These are phyloP conservation scores for Saturnispora zaruensis DNA, from an alignment of 805 yeast genomes.

Conservation along the genomic window DNA sequence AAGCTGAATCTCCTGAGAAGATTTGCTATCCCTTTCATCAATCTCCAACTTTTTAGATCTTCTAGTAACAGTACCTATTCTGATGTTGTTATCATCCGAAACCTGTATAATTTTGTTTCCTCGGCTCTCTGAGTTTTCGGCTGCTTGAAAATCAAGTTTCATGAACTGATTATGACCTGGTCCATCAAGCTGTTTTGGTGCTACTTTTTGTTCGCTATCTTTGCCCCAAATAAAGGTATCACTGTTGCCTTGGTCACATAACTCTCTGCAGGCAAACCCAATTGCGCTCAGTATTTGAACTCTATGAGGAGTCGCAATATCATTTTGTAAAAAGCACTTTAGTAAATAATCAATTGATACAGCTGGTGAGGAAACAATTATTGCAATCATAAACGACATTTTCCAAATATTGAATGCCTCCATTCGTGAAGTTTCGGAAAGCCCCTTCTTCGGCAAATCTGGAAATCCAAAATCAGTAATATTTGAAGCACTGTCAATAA, in stretches of 20 bases:
- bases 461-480: constrained; percentile 35
- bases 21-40: not conserved
- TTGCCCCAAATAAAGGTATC: constrained; percentile 39
- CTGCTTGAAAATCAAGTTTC: constrained; percentile 11
- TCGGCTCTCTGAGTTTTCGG: constrained; percentile 15
- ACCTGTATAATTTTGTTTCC: constrained; percentile 19
- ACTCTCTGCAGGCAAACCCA: constrained; percentile 64
- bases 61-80: constrained; percentile 35
- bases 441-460: not conserved
- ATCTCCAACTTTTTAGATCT: constrained; percentile 31
- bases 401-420: constrained; percentile 54
- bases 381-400: constrained; percentile 56
- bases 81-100: constrained; percentile 31
- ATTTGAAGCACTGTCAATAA: constrained; percentile 44
- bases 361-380: constrained; percentile 43
- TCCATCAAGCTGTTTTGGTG: constrained; percentile 36
- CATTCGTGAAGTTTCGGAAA: constrained; percentile 34
- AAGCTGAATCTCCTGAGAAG: constrained; percentile 12
- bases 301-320: constrained; percentile 74
- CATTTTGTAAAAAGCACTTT: constrained; percentile 53
- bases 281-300: constrained; percentile 58
- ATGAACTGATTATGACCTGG: constrained; percentile 37
- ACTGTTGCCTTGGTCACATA: constrained; percentile 43
- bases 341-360: constrained; percentile 37
- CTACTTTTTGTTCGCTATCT: constrained; percentile 24